Base-by-base conservation (phyloP, 2,329 filamentous ascomycete species). In the Colletotrichum chlorophyti region DNA sequence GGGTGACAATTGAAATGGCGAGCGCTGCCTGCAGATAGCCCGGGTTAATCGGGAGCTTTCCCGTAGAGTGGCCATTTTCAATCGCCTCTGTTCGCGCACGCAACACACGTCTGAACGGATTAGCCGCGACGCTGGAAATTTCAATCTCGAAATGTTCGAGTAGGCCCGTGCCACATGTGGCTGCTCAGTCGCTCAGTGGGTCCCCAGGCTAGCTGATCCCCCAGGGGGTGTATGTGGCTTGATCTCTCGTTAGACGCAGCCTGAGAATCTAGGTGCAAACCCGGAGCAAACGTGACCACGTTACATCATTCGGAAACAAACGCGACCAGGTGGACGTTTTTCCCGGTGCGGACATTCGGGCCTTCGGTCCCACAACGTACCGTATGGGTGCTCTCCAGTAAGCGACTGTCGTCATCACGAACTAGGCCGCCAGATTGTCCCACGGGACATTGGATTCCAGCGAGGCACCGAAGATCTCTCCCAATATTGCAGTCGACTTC, bases 41-140 rank as follows among this genome's bases (percentile, higher is more conserved):
- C 70, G 68, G 63, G 69, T 69, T 58, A 72, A 42, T 62, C 76
- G 76, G 65, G 69, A 67, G 54, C 74, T 70, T 62, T 77, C 73
- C 54, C 76, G 75, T 64, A 76, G 66, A 58, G 71, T 73, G 49
- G 78, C 70, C 77, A 80, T 80, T 53, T 53, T 70, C 58, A 45
- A 57, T 60, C 38, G 59, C 53, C 40, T 47, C 38, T 46, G 38
- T 57, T n/a, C n/a, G n/a, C n/a, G n/a, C 38, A 35, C 57, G 32
- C 31, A 40, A 34, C 52, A 19, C 51, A 41, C 43, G 51, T 60
- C 57, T 57, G 32, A 40, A 49, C 40, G 21, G 50, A 37, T 38
- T 35, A 21, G 48, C 58, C 58, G 60, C 52, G 60, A 62, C 45
- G 46, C 58, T 43, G 34, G 38, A 62, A 62, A 61, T 58, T 62